A percentile compares a stretch with the other conserved stretches of the same genome.
Evolutionary conservation across 2,329 filamentous ascomycete species (phyloP).

Genomic region (Emergomyces africanus): DNA sequence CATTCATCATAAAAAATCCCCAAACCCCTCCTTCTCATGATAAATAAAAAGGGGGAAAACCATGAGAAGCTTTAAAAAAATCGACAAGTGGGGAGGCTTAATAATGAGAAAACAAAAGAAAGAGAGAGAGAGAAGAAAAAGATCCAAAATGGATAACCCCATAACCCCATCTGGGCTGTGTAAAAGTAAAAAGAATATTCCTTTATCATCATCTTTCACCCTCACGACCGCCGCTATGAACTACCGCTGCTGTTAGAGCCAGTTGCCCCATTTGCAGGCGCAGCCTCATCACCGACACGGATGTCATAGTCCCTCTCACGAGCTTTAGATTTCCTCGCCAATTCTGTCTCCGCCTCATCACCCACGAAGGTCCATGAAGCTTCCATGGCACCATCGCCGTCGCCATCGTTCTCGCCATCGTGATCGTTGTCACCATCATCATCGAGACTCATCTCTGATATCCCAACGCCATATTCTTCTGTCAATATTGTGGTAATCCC

Average conservation of each 20-base stretch:
- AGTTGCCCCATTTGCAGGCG: not conserved
- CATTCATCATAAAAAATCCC: not conserved
- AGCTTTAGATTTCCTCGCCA: conserved; percentile 7
- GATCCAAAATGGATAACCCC: not conserved
- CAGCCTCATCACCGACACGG: not conserved
- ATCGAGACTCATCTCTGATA: not conserved
- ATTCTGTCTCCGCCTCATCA: conserved; percentile 35
- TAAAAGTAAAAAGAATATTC: not conserved
- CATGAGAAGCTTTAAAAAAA: not conserved
- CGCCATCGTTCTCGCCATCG: conserved; percentile 16
- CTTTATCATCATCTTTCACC: not conserved
- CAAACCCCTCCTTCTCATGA: not conserved
- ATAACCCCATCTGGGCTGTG: not conserved
- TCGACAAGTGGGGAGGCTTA: not conserved
- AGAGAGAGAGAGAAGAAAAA: not conserved
- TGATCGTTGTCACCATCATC: not conserved
- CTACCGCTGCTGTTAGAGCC: not conserved
- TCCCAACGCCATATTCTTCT: conserved; percentile 11
- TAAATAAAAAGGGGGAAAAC: not conserved
- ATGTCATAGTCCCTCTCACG: not conserved
- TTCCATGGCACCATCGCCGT: conserved; percentile 52
- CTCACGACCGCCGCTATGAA: not conserved
- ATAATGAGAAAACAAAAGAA: not conserved
- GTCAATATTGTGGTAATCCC: conserved; percentile 18
- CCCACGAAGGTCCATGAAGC: conserved; percentile 91